Evolutionary conservation across 495 filamentous ascomycete genomes (phyloP), one percentile per base, ranked within the genome.

Genomic region (Penicillium manginii): DNA sequence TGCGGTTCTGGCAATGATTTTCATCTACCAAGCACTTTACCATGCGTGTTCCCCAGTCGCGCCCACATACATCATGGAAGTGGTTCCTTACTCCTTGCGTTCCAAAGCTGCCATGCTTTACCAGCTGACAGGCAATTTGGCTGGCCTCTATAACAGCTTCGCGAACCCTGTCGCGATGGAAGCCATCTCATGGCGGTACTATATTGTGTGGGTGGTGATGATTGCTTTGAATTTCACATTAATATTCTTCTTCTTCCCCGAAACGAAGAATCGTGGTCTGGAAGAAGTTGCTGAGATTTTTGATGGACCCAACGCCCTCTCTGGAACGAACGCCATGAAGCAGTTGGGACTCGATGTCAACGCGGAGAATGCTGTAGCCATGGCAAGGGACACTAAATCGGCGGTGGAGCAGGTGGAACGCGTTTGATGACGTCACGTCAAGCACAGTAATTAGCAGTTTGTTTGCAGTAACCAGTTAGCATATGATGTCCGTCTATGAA

Each of bases 101-200:
- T 84, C 86, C 40, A 91, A 89, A 76, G 86, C 85, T 37, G 82
- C 89, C 74, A 85, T 87, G 74, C 73, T 86, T 52, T 82, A 84
- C 75, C 84, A 83, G 63, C 74, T 89, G 50, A 84, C 79, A 14
- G 80, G 86, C 23, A 81, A 88, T 63, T 52, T 60, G 10, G 61
- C 60, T 15, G 45, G 86, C 18, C 81, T 83, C 17, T 77, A 85
- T 46, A 79, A 79, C 58, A 74, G 77, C 68, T 83, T 74, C 32
- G 82, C 82, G 62, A 87, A 88, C 74, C 84, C 84, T 0, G 73
- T 88, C 18, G 85, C 82, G n/a, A 77, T 89, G 56, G 65, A 83
- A 23, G 69, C 72, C 26, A 81, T 87, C 40, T 62, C 73, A 52
- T 87, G 85, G 84, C 83, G 81, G 66, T 80, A 86, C 57, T 86